Evolutionary conservation across 306 rosid species (phyloP).

Genomic region (Cucurbita moschata): DNA sequence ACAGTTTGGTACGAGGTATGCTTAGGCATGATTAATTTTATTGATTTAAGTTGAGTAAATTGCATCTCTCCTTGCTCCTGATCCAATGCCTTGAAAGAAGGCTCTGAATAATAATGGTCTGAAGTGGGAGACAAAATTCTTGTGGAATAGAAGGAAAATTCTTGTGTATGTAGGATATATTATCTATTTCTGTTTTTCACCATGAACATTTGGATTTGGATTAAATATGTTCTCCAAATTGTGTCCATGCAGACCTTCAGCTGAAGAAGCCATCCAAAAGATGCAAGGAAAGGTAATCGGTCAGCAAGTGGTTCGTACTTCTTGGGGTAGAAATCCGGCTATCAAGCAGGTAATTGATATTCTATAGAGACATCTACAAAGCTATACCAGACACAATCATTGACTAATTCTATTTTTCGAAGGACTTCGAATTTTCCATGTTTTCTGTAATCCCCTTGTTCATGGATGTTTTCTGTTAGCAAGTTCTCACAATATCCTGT

Average conservation of each 20-base stretch:
- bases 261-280: constrained; percentile 79
- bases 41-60: background rate
- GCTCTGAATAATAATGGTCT: background rate
- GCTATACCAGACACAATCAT: background rate
- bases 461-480: background rate
- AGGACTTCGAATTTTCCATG: background rate
- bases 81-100: background rate
- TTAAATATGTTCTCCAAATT: background rate
- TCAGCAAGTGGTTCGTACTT: constrained; percentile 60
- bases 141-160: background rate
- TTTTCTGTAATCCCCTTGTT: background rate
- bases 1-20: constrained; percentile 71
- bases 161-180: background rate
- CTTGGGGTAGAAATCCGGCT: constrained; percentile 69
- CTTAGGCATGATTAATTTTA: background rate
- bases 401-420: background rate
- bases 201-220: constrained; percentile 6
- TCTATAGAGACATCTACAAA: background rate
- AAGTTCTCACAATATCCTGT: background rate
- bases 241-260: constrained; percentile 43
- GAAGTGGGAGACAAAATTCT: background rate
- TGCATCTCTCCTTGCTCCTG: background rate
- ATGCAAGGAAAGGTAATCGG: constrained; percentile 84
- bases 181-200: background rate
- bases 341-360: constrained; percentile 58